phyloP scores from a whole-genome alignment of 140 eudicot genomes.

The Flaveria floridana region DNA sequence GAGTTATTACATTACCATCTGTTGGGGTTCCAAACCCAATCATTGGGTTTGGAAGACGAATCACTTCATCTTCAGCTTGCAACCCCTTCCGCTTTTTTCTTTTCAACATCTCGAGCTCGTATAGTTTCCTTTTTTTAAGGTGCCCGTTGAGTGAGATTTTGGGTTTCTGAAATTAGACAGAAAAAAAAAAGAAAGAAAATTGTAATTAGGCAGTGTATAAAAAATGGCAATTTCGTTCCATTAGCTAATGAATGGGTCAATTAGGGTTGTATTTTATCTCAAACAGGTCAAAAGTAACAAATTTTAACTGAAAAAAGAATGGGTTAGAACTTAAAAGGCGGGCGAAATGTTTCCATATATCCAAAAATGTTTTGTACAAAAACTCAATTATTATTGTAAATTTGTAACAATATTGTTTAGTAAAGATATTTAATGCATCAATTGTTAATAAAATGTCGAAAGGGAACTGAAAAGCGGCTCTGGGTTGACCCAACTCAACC shows the following conservation, averaged over 20 bases:
- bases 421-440: neutral
- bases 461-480: neutral
- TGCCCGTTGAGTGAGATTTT: constrained; percentile 31
- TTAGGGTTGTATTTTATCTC: neutral
- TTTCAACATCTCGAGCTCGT: constrained; percentile 39
- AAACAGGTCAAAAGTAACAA: neutral
- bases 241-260: neutral
- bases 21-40: constrained; percentile 78
- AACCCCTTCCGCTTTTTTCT: constrained; percentile 45
- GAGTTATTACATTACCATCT: constrained; percentile 21
- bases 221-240: neutral
- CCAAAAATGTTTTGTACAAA: neutral
- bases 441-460: neutral
- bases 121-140: constrained; percentile 59
- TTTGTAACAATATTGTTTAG: neutral
- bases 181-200: neutral
- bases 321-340: neutral
- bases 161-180: constrained; percentile 39
- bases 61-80: constrained; percentile 37
- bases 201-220: constrained; percentile 2
- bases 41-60: constrained; percentile 76
- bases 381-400: neutral
- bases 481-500: neutral
- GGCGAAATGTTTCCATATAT: neutral
- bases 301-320: neutral